Evolutionary conservation across 2,329 filamentous ascomycete genomes (phyloP).

Genomic region (Tolypocladium amazonense): DNA sequence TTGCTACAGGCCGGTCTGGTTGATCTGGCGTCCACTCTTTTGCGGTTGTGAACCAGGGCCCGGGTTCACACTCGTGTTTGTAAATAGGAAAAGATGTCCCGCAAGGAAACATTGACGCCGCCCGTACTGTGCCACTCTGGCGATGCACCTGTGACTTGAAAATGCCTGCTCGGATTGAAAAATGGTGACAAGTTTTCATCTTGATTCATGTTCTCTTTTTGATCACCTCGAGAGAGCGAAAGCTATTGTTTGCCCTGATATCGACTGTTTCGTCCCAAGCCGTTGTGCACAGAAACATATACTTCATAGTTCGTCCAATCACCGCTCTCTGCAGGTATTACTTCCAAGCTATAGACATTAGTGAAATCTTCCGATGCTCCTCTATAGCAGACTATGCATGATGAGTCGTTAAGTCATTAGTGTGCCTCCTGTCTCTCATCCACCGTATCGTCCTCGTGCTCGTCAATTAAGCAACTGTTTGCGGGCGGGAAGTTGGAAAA

Average conservation of each 20-base stretch:
- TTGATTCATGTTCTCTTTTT: no score
- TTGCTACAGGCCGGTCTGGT: background rate
- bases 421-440: background rate
- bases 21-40: background rate
- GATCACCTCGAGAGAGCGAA: no score
- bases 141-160: background rate
- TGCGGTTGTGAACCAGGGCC: background rate
- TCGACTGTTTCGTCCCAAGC: no score
- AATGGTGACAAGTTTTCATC: background rate
- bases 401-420: background rate
- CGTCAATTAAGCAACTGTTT: slow-evolving; percentile 24
- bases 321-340: background rate
- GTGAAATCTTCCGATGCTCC: background rate
- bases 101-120: background rate
- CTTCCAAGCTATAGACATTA: background rate
- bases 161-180: background rate
- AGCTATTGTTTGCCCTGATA: no score
- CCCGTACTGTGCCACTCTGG: background rate
- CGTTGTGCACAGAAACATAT: no score
- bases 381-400: no score
- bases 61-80: background rate
- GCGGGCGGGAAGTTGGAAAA: slow-evolving; percentile 31
- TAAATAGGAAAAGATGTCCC: background rate
- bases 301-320: background rate
- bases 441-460: background rate